These are phyloP conservation scores for Pyronema omphalodes DNA, from an alignment of 495 filamentous ascomycete genomes.

Conservation along the genomic window DNA sequence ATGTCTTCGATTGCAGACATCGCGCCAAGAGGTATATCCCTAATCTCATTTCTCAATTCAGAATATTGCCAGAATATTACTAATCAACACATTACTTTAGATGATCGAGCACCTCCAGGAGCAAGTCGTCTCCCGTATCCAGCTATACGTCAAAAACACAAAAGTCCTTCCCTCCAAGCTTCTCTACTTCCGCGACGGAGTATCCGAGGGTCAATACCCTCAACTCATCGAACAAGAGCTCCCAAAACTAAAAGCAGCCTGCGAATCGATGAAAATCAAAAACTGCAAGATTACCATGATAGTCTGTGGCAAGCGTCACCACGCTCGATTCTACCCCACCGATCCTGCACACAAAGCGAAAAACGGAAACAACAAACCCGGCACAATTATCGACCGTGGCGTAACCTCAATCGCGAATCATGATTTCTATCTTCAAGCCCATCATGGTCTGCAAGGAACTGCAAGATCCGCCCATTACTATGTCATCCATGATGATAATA, in stretches of 20 bases:
- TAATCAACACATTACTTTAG: constrained; percentile 30
- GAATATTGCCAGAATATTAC: constrained; percentile 41
- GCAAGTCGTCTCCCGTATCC: constrained; percentile 39
- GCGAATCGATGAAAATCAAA: constrained; percentile 7
- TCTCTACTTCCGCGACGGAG: constrained; percentile 80
- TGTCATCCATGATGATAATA: constrained; percentile 40
- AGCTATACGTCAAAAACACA: constrained; percentile 40
- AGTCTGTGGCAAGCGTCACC: constrained; percentile 69
- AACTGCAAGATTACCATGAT: constrained; percentile 32
- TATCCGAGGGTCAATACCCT: constrained; percentile 46
- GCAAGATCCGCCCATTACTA: constrained; percentile 63
- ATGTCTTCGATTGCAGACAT: not conserved
- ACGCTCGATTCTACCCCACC: constrained; percentile 67
- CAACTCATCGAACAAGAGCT: constrained; percentile 25
- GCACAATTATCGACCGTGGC: constrained; percentile 73
- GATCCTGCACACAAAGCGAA: constrained; percentile 28
- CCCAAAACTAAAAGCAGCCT: constrained; percentile 31
- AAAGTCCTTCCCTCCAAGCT: constrained; percentile 34
- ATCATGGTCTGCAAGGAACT: constrained; percentile 67
- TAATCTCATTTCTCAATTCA: constrained; percentile 32
- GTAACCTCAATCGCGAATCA: constrained; percentile 54
- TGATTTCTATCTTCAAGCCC: constrained; percentile 78
- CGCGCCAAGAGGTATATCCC: not conserved
- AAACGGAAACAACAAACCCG: constrained; percentile 47
- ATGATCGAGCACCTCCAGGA: constrained; percentile 36